phyloP scores from a whole-genome alignment of 2,329 filamentous ascomycete species.

The Harringtonia lauricola region DNA sequence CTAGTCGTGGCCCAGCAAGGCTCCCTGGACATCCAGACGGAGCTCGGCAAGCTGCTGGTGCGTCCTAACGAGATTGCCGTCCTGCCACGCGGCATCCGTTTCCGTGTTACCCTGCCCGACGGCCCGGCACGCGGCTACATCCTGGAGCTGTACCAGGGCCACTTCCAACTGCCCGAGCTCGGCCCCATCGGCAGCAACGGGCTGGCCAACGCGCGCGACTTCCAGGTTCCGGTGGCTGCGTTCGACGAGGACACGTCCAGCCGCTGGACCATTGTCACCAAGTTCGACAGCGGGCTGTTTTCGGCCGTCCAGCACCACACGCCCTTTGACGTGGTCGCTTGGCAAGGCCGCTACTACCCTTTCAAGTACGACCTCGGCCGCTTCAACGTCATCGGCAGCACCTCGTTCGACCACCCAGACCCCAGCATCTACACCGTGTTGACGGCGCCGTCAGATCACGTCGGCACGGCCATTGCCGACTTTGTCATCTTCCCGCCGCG shows the following conservation, averaged over 20 bases:
- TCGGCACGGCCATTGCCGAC: slow-evolving; percentile 56
- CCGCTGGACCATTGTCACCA: slow-evolving; percentile 43
- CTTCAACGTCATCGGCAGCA: slow-evolving; percentile 63
- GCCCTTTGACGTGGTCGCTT: slow-evolving; percentile 65
- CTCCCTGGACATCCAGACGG: slow-evolving; percentile 63
- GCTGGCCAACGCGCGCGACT: slow-evolving; percentile 66
- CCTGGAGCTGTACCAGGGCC: slow-evolving; percentile 61
- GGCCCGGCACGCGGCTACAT: slow-evolving; percentile 52
- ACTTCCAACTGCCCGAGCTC: slow-evolving; percentile 61
- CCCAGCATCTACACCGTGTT: slow-evolving; percentile 68
- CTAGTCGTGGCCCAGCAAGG: slow-evolving; percentile 68
- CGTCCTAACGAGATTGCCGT: slow-evolving; percentile 69
- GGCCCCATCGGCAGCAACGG: slow-evolving; percentile 65
- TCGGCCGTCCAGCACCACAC: slow-evolving; percentile 50
- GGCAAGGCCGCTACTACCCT: slow-evolving; percentile 72
- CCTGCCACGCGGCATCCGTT: slow-evolving; percentile 63
- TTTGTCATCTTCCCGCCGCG: slow-evolving; percentile 64
- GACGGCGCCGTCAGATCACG: slow-evolving; percentile 47
- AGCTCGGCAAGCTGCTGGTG: slow-evolving; percentile 64
- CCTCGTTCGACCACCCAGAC: slow-evolving; percentile 69
- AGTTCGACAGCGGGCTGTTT: slow-evolving; percentile 60
- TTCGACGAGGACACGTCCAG: slow-evolving; percentile 44
- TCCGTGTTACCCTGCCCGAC: slow-evolving; percentile 54
- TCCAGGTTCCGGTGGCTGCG: slow-evolving; percentile 58
- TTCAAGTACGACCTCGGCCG: slow-evolving; percentile 74